Evolutionary conservation across 176 grass and related monocot species (phyloP), one percentile per base, ranked within the genome.

Genomic region (Zoysia pacifica): DNA sequence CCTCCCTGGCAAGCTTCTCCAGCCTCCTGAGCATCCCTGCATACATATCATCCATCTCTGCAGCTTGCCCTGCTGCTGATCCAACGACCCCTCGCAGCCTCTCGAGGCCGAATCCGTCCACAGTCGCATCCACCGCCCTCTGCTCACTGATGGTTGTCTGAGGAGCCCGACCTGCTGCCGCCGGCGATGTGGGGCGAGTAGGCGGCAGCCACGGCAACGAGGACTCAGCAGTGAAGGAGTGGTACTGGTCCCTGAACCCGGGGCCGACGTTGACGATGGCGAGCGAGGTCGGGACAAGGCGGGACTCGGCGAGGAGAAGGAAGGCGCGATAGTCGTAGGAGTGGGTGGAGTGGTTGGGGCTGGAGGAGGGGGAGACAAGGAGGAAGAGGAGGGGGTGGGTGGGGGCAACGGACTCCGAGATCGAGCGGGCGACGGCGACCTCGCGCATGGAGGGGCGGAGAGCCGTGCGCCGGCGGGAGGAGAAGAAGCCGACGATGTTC

Each of bases 361-460:
- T 61, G 4, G 53, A 35, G 48, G 77, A 81, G 14, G 75, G 66
- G 5, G 16, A 73, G 45, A 76, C 76, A 28, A 79, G 74, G 64
- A 85, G 43, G 79, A 84, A 37, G 28, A 80, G 18, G 75, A 72
- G 54, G 4, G 70, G 76, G 66, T 79, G 84, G 56, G 77, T 10
- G 62, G 67, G 54, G 60, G 59, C 20, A 11, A 74, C 79, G 79
- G 74, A 6, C 62, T 72, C 19, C 37, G 76, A 77, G 53, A 93
- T 52, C 42, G 85, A 90, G 79, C 51, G 47, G 42, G 91, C 81
- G 37, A 88, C 74, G 58, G 79, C 42, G 3, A 53, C 20, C 88
- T 93, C 91, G 41, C 85, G 79, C 88, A 90, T 93, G 82, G 88
- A 86, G 53, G 83, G 75, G 67, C 85, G 88, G 61, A 83, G 75